Conservation (phyloP, 2,329 filamentous ascomycete genomes). For the Helotiales sp. region DNA sequence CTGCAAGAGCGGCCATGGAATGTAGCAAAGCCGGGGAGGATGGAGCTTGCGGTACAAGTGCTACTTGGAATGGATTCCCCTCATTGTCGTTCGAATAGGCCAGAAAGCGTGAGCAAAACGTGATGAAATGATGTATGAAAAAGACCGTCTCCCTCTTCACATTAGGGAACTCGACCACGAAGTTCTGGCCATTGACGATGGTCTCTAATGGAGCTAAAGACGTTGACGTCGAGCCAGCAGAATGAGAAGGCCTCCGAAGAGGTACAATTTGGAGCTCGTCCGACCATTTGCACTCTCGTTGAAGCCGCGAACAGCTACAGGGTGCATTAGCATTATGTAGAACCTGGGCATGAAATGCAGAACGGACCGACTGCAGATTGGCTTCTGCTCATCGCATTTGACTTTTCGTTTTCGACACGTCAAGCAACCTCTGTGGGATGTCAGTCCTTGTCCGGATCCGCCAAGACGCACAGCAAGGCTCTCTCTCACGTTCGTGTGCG, state of each 20-base stretch:
- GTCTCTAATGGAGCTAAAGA: constrained; percentile 10
- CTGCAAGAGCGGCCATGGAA: constrained; percentile 34
- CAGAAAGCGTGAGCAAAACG: constrained; percentile 33
- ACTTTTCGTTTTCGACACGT: constrained; percentile 70
- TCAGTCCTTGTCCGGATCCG: background rate
- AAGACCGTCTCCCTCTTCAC: constrained; percentile 29
- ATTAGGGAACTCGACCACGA: constrained; percentile 33
- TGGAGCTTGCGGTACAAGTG: constrained; percentile 28
- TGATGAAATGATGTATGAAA: constrained; percentile 35
- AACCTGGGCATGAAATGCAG: too few species aligned
- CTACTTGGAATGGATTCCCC: constrained; percentile 33
- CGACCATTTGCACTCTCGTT: constrained; percentile 32
- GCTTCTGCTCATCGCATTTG: constrained; percentile 70
- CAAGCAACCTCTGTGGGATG: constrained; percentile 51
- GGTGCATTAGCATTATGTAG: too few species aligned
- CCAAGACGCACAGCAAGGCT: background rate
- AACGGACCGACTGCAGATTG: constrained; percentile 56
- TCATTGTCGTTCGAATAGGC: constrained; percentile 34
- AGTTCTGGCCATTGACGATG: constrained; percentile 27
- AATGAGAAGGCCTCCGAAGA: constrained; percentile 9
- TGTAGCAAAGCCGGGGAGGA: constrained; percentile 32
- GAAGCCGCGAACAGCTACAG: constrained; percentile 31
- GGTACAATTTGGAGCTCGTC: constrained; percentile 26
- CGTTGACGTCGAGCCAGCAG: background rate
- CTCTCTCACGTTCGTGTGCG: constrained; percentile 30